Base-by-base conservation (phyloP, 192 early-diverging fungal species). In the Coemansia sp. region DNA sequence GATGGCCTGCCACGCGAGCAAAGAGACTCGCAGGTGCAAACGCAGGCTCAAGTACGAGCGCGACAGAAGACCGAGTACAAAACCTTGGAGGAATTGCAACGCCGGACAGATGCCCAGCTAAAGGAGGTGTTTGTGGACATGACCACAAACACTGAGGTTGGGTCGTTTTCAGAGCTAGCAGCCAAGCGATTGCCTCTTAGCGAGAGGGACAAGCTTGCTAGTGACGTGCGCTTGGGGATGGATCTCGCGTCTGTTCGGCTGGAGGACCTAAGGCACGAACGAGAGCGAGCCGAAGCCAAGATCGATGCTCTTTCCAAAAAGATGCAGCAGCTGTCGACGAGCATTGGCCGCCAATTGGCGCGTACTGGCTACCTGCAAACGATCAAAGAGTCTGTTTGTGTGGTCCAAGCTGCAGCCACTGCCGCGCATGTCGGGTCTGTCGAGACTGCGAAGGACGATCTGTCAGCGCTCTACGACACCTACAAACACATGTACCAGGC, bases 91-190 rank as follows among this genome's bases (percentile, higher is more conserved):
- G 73, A 83, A 62, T 58, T 83, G 40, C 72, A 83, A 20, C 61
- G 33, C 3, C 71, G 70, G 16, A 78, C 81, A 34, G 76, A 75
- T 20, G 52, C 73, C 12, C 68, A 31, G 52, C 24, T 75, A 29
- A 72, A 62, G 43, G 73, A 83, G 12, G 41, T 83, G 2, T 83
- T 83, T 83, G 70, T 83, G 1, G 81, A 83, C 36, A 83, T 83
- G 81, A 72, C 76, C 8, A 70, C 70, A 52, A 73, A 73, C 62
- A 70, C 66, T 2, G 64, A 74, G 20, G 80, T 67, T 16, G 66
- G 62, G 1, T 78, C 81, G 29, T 52, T 83, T 20, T 57, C 72
- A 5, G 81, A 83, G 50, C 68, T 83, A 40, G 73, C 70, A 1
- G 69, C 76, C 33, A 69, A 69, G 40, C 57, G 55, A n/a, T 41